Conservation (phyloP, 164 flowering plant genomes). For the Nymphaea colorata region DNA sequence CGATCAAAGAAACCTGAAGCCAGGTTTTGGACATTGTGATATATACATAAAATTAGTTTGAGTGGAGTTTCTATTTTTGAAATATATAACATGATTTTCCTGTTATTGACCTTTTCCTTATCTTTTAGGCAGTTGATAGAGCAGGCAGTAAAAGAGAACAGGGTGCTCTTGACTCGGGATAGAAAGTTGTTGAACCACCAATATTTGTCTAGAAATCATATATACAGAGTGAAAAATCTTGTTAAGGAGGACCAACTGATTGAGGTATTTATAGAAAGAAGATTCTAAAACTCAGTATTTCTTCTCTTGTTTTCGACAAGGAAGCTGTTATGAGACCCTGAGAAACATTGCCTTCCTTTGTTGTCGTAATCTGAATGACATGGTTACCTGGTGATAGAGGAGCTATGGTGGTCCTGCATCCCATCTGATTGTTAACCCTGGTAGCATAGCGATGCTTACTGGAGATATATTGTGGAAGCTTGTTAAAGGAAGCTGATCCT, state of each 20-base stretch:
- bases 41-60: not conserved
- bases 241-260: slow-evolving; percentile 84
- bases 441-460: not conserved
- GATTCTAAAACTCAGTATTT: not conserved
- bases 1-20: slow-evolving; percentile 58
- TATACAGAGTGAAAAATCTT: slow-evolving; percentile 70
- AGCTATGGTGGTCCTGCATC: not conserved
- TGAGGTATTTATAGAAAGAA: slow-evolving; percentile 40
- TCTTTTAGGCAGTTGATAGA: slow-evolving; percentile 55
- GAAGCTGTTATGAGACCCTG: too few relatives aligned
- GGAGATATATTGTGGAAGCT: too few relatives aligned
- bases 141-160: slow-evolving; percentile 70
- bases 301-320: too few relatives aligned
- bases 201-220: slow-evolving; percentile 60
- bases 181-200: slow-evolving; percentile 70
- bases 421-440: not conserved
- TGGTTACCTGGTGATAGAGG: not conserved
- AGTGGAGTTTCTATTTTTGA: too few relatives aligned
- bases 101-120: not conserved
- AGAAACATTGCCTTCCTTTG: not conserved
- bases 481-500: too few relatives aligned
- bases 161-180: slow-evolving; percentile 88
- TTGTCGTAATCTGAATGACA: not conserved
- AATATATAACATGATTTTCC: too few relatives aligned
- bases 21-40: slow-evolving; percentile 29